Conservation (phyloP, 352 stramenopile species). For the Phytophthora chlamydospora region DNA sequence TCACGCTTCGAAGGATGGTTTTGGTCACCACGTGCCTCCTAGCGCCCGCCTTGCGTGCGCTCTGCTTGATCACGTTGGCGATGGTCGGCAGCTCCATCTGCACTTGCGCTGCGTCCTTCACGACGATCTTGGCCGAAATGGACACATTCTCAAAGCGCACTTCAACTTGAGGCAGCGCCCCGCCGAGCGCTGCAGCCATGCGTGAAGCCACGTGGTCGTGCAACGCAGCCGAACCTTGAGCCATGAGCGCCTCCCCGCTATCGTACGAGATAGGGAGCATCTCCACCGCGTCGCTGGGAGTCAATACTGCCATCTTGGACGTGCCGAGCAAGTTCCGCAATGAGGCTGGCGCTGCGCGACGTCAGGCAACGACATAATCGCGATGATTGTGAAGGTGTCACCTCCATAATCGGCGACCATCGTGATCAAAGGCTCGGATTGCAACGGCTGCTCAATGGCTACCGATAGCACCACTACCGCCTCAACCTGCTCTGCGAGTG, state of each 20-base stretch:
- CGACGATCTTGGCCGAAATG: constrained; percentile 31
- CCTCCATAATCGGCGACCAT: constrained; percentile 2
- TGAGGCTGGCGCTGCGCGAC: constrained; percentile 1
- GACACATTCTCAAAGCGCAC: constrained; percentile 41
- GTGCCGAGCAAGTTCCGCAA: constrained; percentile 10
- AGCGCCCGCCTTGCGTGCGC: constrained; percentile 12
- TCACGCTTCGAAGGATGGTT: constrained; percentile 50
- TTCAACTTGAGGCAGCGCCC: constrained; percentile 36
- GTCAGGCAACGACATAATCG: constrained; percentile 19
- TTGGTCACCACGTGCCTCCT: constrained; percentile 49
- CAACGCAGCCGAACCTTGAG: constrained; percentile 13
- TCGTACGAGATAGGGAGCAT: constrained; percentile 2
- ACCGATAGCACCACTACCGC: background rate
- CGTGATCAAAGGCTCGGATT: background rate
- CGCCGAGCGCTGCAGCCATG: constrained; percentile 21
- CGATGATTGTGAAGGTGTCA: constrained; percentile 16
- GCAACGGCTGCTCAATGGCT: too few species aligned
- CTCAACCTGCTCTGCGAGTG: too few species aligned
- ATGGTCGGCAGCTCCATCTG: constrained; percentile 34
- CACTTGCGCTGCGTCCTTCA: constrained; percentile 20
- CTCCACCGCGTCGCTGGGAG: background rate
- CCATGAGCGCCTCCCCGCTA: constrained; percentile 16
- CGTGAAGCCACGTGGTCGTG: constrained; percentile 24
- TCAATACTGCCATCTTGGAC: constrained; percentile 2
- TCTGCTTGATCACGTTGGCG: constrained; percentile 22